phyloP scores from a whole-genome alignment of 2,329 filamentous ascomycete genomes.

The Talaromyces rugulosus region DNA sequence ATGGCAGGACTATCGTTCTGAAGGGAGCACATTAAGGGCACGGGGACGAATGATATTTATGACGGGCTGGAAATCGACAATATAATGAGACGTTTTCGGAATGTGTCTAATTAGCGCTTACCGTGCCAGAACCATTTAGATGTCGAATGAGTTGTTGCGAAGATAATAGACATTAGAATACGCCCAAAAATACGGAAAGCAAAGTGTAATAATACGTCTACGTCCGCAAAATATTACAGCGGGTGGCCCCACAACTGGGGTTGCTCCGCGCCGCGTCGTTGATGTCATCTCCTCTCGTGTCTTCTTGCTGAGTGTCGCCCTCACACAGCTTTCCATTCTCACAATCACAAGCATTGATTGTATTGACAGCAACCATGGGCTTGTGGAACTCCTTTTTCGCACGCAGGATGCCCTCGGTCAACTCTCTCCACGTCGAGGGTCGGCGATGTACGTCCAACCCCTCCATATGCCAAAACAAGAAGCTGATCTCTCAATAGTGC shows the following conservation, averaged over 20 bases:
- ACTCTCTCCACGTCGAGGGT: constrained; percentile 33
- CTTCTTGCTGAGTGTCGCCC: not conserved
- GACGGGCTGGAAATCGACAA: no score
- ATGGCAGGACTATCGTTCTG: no score
- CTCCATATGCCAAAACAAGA: not conserved
- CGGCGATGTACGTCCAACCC: constrained; percentile 36
- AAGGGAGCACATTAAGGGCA: no score
- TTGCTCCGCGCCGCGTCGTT: not conserved
- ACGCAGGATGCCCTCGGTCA: constrained; percentile 21
- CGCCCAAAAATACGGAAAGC: no score
- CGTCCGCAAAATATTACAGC: no score
- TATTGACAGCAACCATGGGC: constrained; percentile 26
- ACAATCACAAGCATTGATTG: not conserved
- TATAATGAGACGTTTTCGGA: no score
- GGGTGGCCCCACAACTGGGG: not conserved
- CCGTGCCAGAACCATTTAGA: no score
- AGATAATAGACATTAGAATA: no score
- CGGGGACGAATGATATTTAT: no score
- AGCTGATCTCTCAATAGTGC: constrained; percentile 30
- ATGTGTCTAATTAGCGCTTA: no score
- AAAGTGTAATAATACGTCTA: no score
- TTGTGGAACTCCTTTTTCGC: constrained; percentile 35
- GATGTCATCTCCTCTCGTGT: not conserved
- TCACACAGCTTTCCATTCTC: not conserved
- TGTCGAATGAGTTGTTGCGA: no score